Base-by-base conservation (phyloP, 2,329 filamentous ascomycete genomes). In the Verticillium albo-atrum region DNA sequence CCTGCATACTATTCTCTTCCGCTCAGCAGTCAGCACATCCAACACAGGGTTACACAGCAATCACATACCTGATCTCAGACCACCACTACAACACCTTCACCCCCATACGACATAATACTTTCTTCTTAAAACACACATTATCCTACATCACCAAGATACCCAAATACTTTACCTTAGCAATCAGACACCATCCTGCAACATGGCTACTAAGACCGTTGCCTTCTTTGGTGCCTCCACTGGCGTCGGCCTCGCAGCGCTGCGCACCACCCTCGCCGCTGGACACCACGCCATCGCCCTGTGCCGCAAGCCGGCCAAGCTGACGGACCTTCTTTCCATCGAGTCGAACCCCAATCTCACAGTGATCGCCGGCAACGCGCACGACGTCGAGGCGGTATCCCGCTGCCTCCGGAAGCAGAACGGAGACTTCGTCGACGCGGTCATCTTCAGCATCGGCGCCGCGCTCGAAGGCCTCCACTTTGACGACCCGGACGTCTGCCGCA, bases 201-300 rank as follows among this genome's bases (percentile, higher is more conserved):
- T 23, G 17, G 17, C 35, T 17, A 42, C 30, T 37, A 75, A 78
- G 62, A 76, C 79, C 3, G 68, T 83, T 58, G 74, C 79, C 52
- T 82, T 85, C 72, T 74, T 85, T 57, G 83, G 83, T 60, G 79
- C 81, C 50, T 83, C 78, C 25, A 77, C 76, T 34, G 82, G 82
- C 54, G 74, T 74, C 62, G 80, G 77, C 57, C 75, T 82, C 59
- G 71, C 79, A 3, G 73, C 75, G 17, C 77, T 85, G 47, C 74
- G 74, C 26, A 72, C 73, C 47, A 71, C 75, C 27, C 76, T 85
- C 9, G 71, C 74, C 17, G 77, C 75, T 12, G 77, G 78, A 34
- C 74, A 79, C 66, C 70, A 66, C 7, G 82, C 80, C 70, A 70
- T 78, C 55, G 81, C 78, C 53, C 74, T 85, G 35, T 81, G 75